Evolutionary conservation across 257 asterid species (phyloP), one percentile per base, ranked within the genome.

Genomic region (Linderniella brevidens): DNA sequence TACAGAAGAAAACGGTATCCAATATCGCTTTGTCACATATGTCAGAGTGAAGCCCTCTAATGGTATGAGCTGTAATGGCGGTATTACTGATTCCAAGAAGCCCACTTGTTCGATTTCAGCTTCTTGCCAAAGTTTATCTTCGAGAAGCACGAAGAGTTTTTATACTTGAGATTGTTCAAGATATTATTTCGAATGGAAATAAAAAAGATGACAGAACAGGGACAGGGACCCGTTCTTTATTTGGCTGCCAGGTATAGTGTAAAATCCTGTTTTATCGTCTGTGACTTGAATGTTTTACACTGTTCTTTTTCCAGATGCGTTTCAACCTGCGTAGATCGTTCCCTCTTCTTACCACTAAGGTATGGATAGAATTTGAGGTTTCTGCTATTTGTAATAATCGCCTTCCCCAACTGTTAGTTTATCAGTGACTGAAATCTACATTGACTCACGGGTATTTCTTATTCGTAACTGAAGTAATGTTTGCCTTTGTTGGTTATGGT

Each of bases 271-370:
- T 41, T 3, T 37, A 11, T 52, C 44, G 1, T 46, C 13, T 16
- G n/a, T 43, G 36, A 12, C n/a, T 50, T 55, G 19, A 46, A 13
- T 17, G 25, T 42, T 41, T n/a, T 50, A 13, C 46, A 50, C 3
- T 60, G n/a, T 41, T 41, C 57, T 50, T 54, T 63, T 56, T 50
- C 11, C 86, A 87, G 97, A 76, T 87, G 95, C 74, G 74, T 61
- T 83, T 73, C 72, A 87, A 87, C 73, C 76, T 87, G 60, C 88
- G 95, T 11, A 80, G 58, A 66, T 77, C 88, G n/a, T 87, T 87
- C 73, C 97, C 95, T 13, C 81, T 87, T 49, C 92, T 87, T 51
- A 87, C 97, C 4, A 87, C 97, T 37, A 82, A 87, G 93, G 97
- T 69, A 67, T 55, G 32, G 44, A 35, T 46, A 55, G 17, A 51